Evolutionary conservation across 192 early-diverging fungal genomes (phyloP).

Genomic region (Coemansia sp.): DNA sequence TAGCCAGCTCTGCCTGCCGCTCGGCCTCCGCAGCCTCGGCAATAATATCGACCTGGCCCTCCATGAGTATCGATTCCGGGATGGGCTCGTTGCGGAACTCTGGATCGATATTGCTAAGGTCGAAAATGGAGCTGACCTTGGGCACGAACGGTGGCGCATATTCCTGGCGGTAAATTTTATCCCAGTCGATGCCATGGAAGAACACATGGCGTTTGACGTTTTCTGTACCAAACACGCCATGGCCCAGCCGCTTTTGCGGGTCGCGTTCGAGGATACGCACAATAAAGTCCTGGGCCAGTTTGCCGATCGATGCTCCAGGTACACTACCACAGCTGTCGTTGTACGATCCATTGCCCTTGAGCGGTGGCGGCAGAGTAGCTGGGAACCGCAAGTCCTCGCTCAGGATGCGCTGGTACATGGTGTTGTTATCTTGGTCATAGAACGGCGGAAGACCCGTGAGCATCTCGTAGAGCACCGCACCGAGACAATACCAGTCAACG

Average conservation of each 20-base stretch:
- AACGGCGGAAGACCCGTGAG: slow-evolving; percentile 64
- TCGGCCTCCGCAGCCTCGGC: slow-evolving; percentile 29
- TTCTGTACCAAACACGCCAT: slow-evolving; percentile 55
- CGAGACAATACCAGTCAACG: slow-evolving; percentile 74
- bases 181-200: slow-evolving; percentile 65
- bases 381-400: slow-evolving; percentile 28
- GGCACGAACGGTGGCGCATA: slow-evolving; percentile 66
- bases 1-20: slow-evolving; percentile 23
- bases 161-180: slow-evolving; percentile 58
- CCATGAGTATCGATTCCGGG: slow-evolving; percentile 23
- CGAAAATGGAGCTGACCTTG: slow-evolving; percentile 50
- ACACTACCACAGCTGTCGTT: slow-evolving; percentile 5
- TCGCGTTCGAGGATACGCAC: slow-evolving; percentile 59
- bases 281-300: slow-evolving; percentile 19
- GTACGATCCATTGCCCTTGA: slow-evolving; percentile 8
- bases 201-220: slow-evolving; percentile 63
- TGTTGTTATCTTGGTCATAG: slow-evolving; percentile 36
- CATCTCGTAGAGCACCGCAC: slow-evolving; percentile 67
- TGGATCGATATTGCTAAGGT: slow-evolving; percentile 44
- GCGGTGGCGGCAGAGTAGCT: slow-evolving; percentile 16
- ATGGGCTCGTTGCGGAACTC: slow-evolving; percentile 51
- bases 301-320: slow-evolving; percentile 12
- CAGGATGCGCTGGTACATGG: slow-evolving; percentile 34
- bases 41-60: slow-evolving; percentile 23
- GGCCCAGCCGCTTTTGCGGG: slow-evolving; percentile 59